Conservation (phyloP, 106 monocot species). For the Narthecium ossifragum region DNA sequence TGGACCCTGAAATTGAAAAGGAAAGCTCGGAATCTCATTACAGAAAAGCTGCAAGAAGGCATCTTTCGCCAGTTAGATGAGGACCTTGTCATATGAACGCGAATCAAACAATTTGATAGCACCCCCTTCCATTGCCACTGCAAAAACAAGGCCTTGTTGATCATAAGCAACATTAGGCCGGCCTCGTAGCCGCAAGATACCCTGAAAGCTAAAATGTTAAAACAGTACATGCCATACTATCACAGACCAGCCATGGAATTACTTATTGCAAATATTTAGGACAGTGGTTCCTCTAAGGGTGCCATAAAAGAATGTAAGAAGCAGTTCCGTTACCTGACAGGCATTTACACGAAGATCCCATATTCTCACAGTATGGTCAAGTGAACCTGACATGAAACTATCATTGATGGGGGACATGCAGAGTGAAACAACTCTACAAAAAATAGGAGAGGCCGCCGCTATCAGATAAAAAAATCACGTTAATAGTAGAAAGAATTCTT, state of each 20-base stretch:
- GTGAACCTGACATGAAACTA: conserved; percentile 98
- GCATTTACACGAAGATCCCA: conserved; percentile 99
- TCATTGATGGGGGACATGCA: conserved; percentile 99
- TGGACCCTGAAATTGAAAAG: conserved; percentile 60
- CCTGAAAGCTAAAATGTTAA: conserved; percentile 65
- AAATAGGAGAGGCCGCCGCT: conserved; percentile 8
- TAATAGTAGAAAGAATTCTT: neutral
- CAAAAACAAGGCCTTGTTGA: conserved; percentile 99
- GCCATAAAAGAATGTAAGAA: too few relatives aligned
- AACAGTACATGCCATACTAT: too few relatives aligned
- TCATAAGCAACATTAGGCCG: conserved; percentile 97
- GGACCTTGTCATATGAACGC: conserved; percentile 95
- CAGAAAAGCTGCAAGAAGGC: too few relatives aligned
- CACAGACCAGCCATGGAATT: too few relatives aligned
- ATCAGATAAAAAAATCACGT: conserved; percentile 1
- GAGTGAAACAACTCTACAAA: conserved; percentile 79
- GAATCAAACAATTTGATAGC: conserved; percentile 98
- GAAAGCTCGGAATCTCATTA: too few relatives aligned
- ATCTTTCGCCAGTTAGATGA: too few relatives aligned
- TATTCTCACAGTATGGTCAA: conserved; percentile 93
- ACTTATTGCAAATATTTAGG: too few relatives aligned
- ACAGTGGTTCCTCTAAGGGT: too few relatives aligned
- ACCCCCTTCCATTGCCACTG: conserved; percentile 99
- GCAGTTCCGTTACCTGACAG: conserved; percentile 66
- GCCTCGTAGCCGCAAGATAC: conserved; percentile 78